Percentiles rank a stretch among this genome's conserved stretches.
phyloP scores from a whole-genome alignment of 805 yeast species.

The Sungouiozyma ichnusensis region DNA sequence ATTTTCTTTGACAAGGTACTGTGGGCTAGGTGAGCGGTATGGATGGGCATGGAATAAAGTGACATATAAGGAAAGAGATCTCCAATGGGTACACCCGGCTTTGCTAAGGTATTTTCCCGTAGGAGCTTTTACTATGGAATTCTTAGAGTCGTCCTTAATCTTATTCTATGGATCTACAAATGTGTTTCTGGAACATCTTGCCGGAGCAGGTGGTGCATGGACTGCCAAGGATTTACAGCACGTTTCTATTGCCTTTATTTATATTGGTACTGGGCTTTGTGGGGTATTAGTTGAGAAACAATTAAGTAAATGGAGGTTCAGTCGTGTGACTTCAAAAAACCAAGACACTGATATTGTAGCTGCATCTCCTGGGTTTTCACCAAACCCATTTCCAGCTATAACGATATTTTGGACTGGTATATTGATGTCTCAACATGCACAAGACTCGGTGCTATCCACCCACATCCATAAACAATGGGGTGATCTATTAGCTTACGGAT shows the following conservation, averaged over 20 bases:
- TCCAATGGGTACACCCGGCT: conserved; percentile 5
- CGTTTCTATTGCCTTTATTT: conserved; percentile 83
- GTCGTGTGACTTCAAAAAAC: conserved; percentile 22
- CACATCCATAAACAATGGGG: conserved; percentile 92
- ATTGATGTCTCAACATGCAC: conserved; percentile 90
- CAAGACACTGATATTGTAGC: conserved; percentile 15
- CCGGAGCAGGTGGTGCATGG: conserved; percentile 73
- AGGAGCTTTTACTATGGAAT: conserved; percentile 69
- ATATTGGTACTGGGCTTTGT: conserved; percentile 83
- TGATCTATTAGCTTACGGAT: conserved; percentile 65
- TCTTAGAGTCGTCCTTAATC: conserved; percentile 67
- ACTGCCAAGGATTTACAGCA: conserved; percentile 84
- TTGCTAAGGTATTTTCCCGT: conserved; percentile 23
- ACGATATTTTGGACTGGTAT: conserved; percentile 95
- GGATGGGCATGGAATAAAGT: conserved; percentile 89
- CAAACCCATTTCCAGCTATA: conserved; percentile 90
- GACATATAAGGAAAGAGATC: conserved; percentile 12
- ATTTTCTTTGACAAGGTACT: conserved; percentile 72
- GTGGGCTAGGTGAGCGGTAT: conserved; percentile 62
- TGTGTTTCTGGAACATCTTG: conserved; percentile 82
- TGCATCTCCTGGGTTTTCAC: conserved; percentile 66
- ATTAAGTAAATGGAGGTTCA: conserved; percentile 49
- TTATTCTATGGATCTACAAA: conserved; percentile 85
- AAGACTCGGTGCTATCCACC: conserved; percentile 70
- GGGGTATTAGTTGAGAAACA: conserved; percentile 75